These are phyloP conservation scores for Kernera saxatilis DNA, from an alignment of 345 rosid genomes.

Conservation along the genomic window DNA sequence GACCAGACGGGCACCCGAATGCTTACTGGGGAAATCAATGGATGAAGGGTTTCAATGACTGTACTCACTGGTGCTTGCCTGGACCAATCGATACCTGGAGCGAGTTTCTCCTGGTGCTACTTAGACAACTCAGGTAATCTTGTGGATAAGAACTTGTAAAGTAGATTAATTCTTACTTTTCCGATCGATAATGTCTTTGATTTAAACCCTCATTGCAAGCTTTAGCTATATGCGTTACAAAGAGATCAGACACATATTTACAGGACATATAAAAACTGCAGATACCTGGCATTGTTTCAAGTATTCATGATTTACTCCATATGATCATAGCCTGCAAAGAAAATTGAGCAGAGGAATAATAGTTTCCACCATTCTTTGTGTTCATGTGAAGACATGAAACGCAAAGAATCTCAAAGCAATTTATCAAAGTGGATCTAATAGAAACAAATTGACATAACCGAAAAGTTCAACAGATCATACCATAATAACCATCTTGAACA, in stretches of 20 bases:
- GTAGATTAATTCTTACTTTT: too few species aligned
- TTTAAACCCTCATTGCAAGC: neutral
- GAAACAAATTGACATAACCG: neutral
- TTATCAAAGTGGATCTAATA: neutral
- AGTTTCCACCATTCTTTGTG: neutral
- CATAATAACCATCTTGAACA: neutral
- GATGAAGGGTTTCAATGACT: conserved; percentile 70
- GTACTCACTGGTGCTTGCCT: conserved; percentile 78
- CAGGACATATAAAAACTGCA: neutral
- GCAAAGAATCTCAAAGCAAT: neutral
- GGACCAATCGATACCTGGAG: conserved; percentile 68
- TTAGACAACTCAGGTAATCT: too few species aligned
- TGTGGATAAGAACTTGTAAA: too few species aligned
- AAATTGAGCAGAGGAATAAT: neutral
- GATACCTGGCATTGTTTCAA: neutral
- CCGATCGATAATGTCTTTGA: too few species aligned
- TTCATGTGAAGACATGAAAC: neutral
- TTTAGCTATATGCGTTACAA: neutral
- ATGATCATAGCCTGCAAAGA: neutral
- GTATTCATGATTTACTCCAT: too few species aligned
- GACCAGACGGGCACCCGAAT: conserved; percentile 76
- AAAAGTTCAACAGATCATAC: neutral
- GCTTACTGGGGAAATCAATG: conserved; percentile 54
- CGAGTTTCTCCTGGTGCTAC: conserved; percentile 56
- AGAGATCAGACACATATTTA: neutral